A percentile compares a stretch with the other conserved stretches of the same genome.
These are phyloP conservation scores for Colletotrichum lupini DNA, from an alignment of 2,329 filamentous ascomycete genomes.

Conservation along the genomic window DNA sequence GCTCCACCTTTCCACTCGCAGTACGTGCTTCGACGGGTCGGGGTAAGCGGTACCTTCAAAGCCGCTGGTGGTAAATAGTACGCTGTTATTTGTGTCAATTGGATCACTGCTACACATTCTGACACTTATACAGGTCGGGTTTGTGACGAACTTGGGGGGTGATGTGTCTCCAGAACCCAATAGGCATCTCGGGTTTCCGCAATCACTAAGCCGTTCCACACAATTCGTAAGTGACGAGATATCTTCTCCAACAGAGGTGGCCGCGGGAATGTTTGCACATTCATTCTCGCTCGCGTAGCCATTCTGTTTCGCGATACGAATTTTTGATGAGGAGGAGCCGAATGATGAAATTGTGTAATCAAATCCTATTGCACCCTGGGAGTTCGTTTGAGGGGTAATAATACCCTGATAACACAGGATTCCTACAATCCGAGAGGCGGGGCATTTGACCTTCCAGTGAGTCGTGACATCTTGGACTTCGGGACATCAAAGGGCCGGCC, in stretches of 20 bases:
- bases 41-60: conserved; percentile 57
- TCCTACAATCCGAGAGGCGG: background rate
- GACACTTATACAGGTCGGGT: background rate
- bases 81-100: conserved; percentile 47
- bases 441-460: background rate
- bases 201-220: conserved; percentile 64
- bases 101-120: background rate
- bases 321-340: background rate
- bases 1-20: conserved; percentile 73
- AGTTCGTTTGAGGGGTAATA: background rate
- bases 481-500: background rate
- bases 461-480: conserved; percentile 21
- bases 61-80: conserved; percentile 69
- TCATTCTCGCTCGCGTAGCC: conserved; percentile 50
- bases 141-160: conserved; percentile 64
- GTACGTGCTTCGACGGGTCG: conserved; percentile 56
- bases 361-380: background rate
- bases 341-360: background rate
- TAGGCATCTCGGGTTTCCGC: conserved; percentile 69
- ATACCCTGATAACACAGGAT: background rate
- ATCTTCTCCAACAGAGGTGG: conserved; percentile 67
- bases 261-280: conserved; percentile 68
- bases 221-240: conserved; percentile 64
- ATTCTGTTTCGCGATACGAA: background rate
- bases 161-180: conserved; percentile 72